Percentiles rank a stretch among this genome's conserved stretches.
Conservation (phyloP, 1,284 basidiomycete species). For the Laetiporus sulphureus region DNA sequence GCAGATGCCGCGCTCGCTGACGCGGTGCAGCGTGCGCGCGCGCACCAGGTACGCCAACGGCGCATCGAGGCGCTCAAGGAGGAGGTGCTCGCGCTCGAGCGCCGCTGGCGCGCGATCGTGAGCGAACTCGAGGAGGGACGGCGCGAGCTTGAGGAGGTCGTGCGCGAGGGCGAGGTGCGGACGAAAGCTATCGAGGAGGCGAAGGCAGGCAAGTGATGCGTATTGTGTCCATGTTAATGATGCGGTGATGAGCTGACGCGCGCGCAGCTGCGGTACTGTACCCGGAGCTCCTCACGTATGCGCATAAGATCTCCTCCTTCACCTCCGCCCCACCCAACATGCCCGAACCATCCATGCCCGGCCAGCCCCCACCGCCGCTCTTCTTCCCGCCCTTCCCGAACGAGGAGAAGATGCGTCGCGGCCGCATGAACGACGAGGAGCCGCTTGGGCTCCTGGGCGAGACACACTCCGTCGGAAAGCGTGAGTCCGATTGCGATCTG, state of each 20-base stretch:
- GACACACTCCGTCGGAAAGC: slow-evolving; percentile 68
- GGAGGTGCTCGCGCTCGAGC: slow-evolving; percentile 62
- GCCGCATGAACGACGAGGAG: slow-evolving; percentile 68
- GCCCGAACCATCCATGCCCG: slow-evolving; percentile 60
- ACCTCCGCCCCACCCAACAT: slow-evolving; percentile 81
- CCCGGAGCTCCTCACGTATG: slow-evolving; percentile 72
- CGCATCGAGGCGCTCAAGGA: slow-evolving; percentile 61
- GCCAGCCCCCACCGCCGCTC: slow-evolving; percentile 63
- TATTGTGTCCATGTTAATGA: neutral
- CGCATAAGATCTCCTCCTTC: slow-evolving; percentile 73
- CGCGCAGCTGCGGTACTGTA: slow-evolving; percentile 65
- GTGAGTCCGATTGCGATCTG: slow-evolving; percentile 36
- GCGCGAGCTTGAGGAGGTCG: slow-evolving; percentile 56
- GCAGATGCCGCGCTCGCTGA: slow-evolving; percentile 56
- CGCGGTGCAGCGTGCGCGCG: slow-evolving; percentile 58
- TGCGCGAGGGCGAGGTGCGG: slow-evolving; percentile 66
- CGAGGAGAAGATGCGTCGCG: slow-evolving; percentile 80
- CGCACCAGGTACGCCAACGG: slow-evolving; percentile 69
- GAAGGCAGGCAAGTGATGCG: slow-evolving; percentile 47
- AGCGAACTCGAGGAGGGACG: slow-evolving; percentile 57
- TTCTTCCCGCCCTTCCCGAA: slow-evolving; percentile 85
- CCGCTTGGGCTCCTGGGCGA: slow-evolving; percentile 71
- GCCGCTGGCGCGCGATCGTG: slow-evolving; percentile 59
- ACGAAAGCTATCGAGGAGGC: slow-evolving; percentile 64
- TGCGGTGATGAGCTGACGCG: neutral